A percentile compares a stretch with the other conserved stretches of the same genome.
phyloP scores from a whole-genome alignment of 2,329 filamentous ascomycete genomes.

The Pseudogymnoascus sp. region DNA sequence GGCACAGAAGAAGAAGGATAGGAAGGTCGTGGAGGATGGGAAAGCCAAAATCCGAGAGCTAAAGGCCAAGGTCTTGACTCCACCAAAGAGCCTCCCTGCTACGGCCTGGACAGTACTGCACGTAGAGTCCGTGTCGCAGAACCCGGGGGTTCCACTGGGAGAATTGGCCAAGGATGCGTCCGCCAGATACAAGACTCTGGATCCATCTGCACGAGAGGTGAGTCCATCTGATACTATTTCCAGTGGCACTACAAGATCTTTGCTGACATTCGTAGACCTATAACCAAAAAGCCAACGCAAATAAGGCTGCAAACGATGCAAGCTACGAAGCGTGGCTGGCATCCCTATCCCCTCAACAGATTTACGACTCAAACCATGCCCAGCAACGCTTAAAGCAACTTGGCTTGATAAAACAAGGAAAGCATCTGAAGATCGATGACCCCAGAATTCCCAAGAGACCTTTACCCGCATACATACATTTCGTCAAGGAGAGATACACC shows the following conservation, averaged over 20 bases:
- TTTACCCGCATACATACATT: slow-evolving; percentile 33
- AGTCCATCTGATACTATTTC: slow-evolving; percentile 15
- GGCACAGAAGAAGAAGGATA: slow-evolving; percentile 27
- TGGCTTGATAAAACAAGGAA: slow-evolving; percentile 10
- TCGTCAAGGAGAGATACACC: slow-evolving; percentile 34
- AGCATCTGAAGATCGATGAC: slow-evolving; percentile 37
- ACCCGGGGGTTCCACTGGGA: slow-evolving; percentile 8
- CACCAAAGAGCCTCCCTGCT: slow-evolving; percentile 29
- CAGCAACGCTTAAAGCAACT: slow-evolving; percentile 29
- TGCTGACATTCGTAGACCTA: slow-evolving; percentile 36
- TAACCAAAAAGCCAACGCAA: slow-evolving; percentile 40
- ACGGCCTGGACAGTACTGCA: slow-evolving; percentile 20
- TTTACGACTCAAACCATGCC: slow-evolving; percentile 50
- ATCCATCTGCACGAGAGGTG: slow-evolving; percentile 31
- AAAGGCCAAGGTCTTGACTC: slow-evolving; percentile 11
- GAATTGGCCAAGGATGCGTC: slow-evolving; percentile 13
- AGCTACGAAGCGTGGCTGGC: slow-evolving; percentile 46
- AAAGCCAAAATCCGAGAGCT: slow-evolving; percentile 7
- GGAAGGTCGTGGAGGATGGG: slow-evolving; percentile 14
- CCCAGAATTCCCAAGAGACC: slow-evolving; percentile 42
- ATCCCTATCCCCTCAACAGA: slow-evolving; percentile 45
- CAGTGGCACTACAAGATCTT: slow-evolving; percentile 14
- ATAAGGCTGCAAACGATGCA: slow-evolving; percentile 34
- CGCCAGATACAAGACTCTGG: slow-evolving; percentile 28
- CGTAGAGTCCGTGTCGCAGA: background rate